Percentiles rank a stretch among this genome's conserved stretches.
Conservation (phyloP, 768 basidiomycete genomes). For the Suillus subalutaceus region DNA sequence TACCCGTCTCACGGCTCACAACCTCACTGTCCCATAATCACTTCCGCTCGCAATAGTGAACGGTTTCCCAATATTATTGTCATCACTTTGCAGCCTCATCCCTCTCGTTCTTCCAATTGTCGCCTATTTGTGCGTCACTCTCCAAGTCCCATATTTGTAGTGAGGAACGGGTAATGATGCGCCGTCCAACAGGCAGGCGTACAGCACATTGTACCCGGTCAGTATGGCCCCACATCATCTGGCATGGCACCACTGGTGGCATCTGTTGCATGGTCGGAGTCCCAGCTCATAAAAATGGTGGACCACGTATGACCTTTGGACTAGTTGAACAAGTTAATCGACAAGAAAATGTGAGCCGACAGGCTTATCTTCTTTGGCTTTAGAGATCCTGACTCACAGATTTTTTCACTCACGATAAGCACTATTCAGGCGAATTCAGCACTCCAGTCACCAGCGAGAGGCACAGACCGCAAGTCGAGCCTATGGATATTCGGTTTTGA, state of each 20-base stretch:
- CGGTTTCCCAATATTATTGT: too few relatives aligned
- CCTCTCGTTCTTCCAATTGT: neutral
- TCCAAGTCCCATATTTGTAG: neutral
- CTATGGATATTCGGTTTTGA: neutral
- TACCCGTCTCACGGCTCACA: neutral
- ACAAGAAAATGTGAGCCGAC: neutral
- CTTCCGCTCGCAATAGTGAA: too few relatives aligned
- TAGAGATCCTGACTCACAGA: neutral
- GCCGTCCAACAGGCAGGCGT: neutral
- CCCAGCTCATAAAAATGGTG: neutral
- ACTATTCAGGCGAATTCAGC: neutral
- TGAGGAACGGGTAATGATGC: neutral
- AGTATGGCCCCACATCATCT: neutral
- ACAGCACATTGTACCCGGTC: neutral
- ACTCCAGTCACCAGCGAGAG: neutral
- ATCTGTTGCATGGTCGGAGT: neutral
- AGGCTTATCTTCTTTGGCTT: neutral
- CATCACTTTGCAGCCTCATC: neutral
- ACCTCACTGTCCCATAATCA: neutral
- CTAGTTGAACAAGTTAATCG: neutral
- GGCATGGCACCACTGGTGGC: neutral
- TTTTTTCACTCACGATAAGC: neutral
- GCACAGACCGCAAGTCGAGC: neutral
- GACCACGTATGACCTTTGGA: neutral
- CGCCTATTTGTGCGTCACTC: neutral